Conservation (phyloP, 805 yeast genomes). For the Suhomyces tanzawaensis region DNA sequence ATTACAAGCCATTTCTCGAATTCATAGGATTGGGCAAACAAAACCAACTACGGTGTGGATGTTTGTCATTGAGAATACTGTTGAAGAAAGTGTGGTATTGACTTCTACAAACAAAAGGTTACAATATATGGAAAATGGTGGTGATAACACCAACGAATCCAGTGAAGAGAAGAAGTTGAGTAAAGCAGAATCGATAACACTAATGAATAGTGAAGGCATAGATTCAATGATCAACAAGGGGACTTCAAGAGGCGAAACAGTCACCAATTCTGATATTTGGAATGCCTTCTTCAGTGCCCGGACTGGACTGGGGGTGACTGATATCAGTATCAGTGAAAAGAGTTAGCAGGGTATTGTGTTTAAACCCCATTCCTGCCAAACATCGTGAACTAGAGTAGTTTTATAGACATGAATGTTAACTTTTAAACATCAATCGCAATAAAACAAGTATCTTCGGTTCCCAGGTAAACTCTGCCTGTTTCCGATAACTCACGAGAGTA, state of each 20-base stretch:
- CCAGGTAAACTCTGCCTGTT: slow-evolving; percentile 66
- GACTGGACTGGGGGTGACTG: too few species aligned
- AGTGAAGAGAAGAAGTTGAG: slow-evolving; percentile 31
- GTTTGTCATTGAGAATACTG: slow-evolving; percentile 78
- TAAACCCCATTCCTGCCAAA: too few species aligned
- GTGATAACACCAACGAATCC: slow-evolving; percentile 11
- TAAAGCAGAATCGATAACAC: slow-evolving; percentile 52
- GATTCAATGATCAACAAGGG: slow-evolving; percentile 45
- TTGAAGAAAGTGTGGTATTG: slow-evolving; percentile 84
- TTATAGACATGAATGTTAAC: too few species aligned
- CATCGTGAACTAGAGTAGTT: too few species aligned
- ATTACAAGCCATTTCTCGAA: slow-evolving; percentile 85
- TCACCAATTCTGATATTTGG: slow-evolving; percentile 59
- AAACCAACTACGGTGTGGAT: slow-evolving; percentile 86
- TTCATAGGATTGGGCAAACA: slow-evolving; percentile 89
- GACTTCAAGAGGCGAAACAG: slow-evolving; percentile 55
- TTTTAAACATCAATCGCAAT: neutral
- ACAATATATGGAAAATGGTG: slow-evolving; percentile 30
- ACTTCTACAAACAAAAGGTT: slow-evolving; percentile 62
- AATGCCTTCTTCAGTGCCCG: slow-evolving; percentile 50
- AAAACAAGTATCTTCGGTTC: slow-evolving; percentile 54
- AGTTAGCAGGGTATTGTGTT: too few species aligned
- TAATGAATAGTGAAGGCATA: slow-evolving; percentile 49
- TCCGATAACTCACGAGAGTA: slow-evolving; percentile 58
- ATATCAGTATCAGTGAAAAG: too few species aligned